Evolutionary conservation across 306 rosid species (phyloP).

Genomic region (Vicia sativa): DNA sequence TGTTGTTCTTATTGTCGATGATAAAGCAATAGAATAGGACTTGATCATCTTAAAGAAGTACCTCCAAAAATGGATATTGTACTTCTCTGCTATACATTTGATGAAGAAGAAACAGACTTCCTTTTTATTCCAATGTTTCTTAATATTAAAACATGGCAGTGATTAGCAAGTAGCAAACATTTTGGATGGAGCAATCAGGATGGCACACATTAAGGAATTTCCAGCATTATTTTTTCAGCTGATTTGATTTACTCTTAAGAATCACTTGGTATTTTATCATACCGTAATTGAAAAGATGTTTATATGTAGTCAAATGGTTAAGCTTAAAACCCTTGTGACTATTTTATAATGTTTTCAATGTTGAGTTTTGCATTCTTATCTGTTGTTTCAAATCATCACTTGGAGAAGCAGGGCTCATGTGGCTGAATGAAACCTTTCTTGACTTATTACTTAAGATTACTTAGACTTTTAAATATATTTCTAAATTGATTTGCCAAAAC

Average conservation of each 20-base stretch:
- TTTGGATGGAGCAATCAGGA: conserved; percentile 8
- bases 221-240: not conserved
- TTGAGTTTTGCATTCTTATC: conserved; percentile 19
- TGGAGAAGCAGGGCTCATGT: not conserved
- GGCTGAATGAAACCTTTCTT: not conserved
- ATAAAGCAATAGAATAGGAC: conserved; percentile 27
- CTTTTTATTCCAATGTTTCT: too few relatives aligned
- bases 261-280: not conserved
- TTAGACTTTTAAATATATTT: not conserved
- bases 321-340: not conserved
- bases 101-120: too few relatives aligned
- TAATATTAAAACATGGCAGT: too few relatives aligned
- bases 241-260: conserved; percentile 16
- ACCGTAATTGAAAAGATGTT: conserved; percentile 8
- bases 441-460: conserved; percentile 2
- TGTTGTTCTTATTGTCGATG: conserved; percentile 6
- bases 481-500: conserved; percentile 20
- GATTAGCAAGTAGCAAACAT: not conserved
- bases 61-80: not conserved
- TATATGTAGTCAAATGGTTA: conserved; percentile 12
- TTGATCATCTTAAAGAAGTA: conserved; percentile 19
- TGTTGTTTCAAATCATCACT: not conserved
- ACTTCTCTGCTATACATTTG: not conserved
- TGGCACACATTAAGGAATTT: not conserved
- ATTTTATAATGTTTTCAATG: not conserved